Evolutionary conservation across 2,329 filamentous ascomycete genomes (phyloP).

Genomic region (Trichoderma gracile): DNA sequence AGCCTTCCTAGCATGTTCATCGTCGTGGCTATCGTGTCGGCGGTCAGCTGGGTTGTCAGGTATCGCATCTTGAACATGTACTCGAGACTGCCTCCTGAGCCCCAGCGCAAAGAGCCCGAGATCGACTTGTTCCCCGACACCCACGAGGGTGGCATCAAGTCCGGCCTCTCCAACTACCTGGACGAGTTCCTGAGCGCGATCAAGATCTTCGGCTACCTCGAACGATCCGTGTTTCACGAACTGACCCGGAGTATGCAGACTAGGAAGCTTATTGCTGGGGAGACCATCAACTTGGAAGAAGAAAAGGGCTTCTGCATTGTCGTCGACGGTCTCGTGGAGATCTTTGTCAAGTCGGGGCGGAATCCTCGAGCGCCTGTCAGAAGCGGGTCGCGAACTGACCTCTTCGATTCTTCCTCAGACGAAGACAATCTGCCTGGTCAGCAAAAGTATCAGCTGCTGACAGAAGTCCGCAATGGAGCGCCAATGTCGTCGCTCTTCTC

Average conservation of each 20-base stretch:
- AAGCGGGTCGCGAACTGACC: slow-evolving; percentile 31
- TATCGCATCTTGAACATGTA: slow-evolving; percentile 99
- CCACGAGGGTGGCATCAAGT: slow-evolving; percentile 85
- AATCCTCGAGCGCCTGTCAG: slow-evolving; percentile 44
- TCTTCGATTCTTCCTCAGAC: slow-evolving; percentile 56
- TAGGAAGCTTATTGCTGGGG: slow-evolving; percentile 89
- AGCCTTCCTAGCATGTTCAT: slow-evolving; percentile 66
- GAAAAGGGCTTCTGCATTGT: slow-evolving; percentile 98
- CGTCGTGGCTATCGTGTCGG: slow-evolving; percentile 73
- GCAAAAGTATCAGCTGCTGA: slow-evolving; percentile 90
- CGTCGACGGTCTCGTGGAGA: slow-evolving; percentile 93
- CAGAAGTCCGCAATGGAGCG: slow-evolving; percentile 95
- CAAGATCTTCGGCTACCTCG: slow-evolving; percentile 97
- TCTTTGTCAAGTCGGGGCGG: slow-evolving; percentile 89
- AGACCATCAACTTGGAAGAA: slow-evolving; percentile 92
- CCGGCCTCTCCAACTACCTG: slow-evolving; percentile 90
- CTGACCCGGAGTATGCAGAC: slow-evolving; percentile 98
- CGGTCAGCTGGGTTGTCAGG: slow-evolving; percentile 86
- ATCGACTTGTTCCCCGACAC: slow-evolving; percentile 93
- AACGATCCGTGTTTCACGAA: slow-evolving; percentile 96
- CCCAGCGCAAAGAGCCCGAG: slow-evolving; percentile 92
- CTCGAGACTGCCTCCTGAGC: slow-evolving; percentile 86
- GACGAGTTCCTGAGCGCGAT: slow-evolving; percentile 98
- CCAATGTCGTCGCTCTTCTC: slow-evolving; percentile 99
- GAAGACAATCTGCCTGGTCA: slow-evolving; percentile 67